phyloP scores from a whole-genome alignment of 2,329 filamentous ascomycete species.

The Ophiosphaerella korrae region DNA sequence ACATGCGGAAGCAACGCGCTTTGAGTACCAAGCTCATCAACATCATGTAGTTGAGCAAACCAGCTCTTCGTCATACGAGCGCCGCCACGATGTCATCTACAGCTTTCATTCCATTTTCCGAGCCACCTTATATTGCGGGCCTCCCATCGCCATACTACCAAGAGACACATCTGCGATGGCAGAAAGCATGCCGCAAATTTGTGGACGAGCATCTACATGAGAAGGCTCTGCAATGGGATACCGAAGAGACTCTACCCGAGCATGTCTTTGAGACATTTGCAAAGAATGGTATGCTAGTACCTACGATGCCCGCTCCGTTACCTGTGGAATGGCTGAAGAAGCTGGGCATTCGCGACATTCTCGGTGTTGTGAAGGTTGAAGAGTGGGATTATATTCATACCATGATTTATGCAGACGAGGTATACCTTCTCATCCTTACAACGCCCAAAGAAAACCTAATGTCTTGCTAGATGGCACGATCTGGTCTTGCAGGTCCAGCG shows the following conservation, averaged over 20 bases:
- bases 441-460: constrained; percentile 3
- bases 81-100: constrained; percentile 33
- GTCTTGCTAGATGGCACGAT: constrained; percentile 62
- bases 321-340: constrained; percentile 70
- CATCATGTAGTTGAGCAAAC: constrained; percentile 1
- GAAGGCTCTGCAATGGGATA: constrained; percentile 73
- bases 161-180: constrained; percentile 67
- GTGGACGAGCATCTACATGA: constrained; percentile 66
- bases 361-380: constrained; percentile 70
- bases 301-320: constrained; percentile 70
- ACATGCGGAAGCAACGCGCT: neutral
- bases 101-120: constrained; percentile 67
- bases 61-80: neutral
- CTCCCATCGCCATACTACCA: constrained; percentile 75
- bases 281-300: constrained; percentile 71
- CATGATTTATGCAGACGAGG: constrained; percentile 72
- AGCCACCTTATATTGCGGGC: constrained; percentile 72
- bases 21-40: constrained; percentile 10
- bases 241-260: constrained; percentile 64
- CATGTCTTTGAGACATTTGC: constrained; percentile 70
- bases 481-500: constrained; percentile 67
- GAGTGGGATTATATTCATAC: constrained; percentile 76
- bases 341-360: constrained; percentile 68
- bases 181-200: constrained; percentile 70
- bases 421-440: constrained; percentile 22